These are phyloP conservation scores for Lonicera japonica DNA, from an alignment of 129 eudicot species.

Conservation along the genomic window DNA sequence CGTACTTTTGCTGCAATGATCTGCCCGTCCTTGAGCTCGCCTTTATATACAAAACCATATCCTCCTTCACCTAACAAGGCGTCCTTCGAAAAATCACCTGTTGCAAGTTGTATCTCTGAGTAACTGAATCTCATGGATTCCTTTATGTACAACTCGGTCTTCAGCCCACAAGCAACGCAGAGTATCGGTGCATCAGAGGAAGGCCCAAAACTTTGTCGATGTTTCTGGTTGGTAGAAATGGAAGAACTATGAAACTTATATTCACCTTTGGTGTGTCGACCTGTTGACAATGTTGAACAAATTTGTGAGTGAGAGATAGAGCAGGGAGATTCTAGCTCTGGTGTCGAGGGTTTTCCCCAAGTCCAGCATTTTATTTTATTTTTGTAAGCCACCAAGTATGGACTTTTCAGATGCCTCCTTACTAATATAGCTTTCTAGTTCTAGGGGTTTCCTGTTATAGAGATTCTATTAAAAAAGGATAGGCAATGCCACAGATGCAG, in stretches of 20 bases:
- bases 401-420: too few species aligned
- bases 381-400: too few species aligned
- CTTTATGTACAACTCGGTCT: slow-evolving; percentile 51
- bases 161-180: slow-evolving; percentile 65
- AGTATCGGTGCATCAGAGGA: slow-evolving; percentile 53
- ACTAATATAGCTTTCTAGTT: too few species aligned
- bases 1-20: slow-evolving; percentile 71
- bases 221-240: slow-evolving; percentile 19
- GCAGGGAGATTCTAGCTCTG: too few species aligned
- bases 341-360: not conserved
- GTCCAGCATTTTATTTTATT: too few species aligned
- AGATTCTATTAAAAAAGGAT: too few species aligned
- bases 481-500: too few species aligned
- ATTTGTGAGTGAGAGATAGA: not conserved
- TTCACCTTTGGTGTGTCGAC: slow-evolving; percentile 20
- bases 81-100: slow-evolving; percentile 51
- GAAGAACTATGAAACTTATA: slow-evolving; percentile 18
- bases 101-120: slow-evolving; percentile 68
- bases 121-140: slow-evolving; percentile 60
- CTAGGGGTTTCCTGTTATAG: too few species aligned
- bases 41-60: slow-evolving; percentile 77
- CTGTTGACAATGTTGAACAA: slow-evolving; percentile 16
- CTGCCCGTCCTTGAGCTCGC: slow-evolving; percentile 68
- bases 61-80: slow-evolving; percentile 86
- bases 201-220: slow-evolving; percentile 20